Percentiles rank a stretch among this genome's conserved stretches.
Conservation (phyloP, 768 basidiomycete species). For the Pleurotus pulmonarius region DNA sequence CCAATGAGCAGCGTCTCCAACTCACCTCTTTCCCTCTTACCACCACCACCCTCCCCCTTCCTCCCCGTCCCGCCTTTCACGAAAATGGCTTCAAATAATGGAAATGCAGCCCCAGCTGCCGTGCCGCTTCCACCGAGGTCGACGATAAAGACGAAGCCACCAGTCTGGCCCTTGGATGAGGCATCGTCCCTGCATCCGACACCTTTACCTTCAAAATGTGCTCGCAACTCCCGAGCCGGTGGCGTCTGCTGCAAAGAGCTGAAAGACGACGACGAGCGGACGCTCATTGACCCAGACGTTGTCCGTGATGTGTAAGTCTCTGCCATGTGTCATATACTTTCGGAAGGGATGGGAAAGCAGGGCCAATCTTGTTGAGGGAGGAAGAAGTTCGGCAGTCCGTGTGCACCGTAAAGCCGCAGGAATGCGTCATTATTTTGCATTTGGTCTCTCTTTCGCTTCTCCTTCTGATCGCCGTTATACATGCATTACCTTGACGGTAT, state of each 20-base stretch:
- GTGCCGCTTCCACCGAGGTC: conserved; percentile 5
- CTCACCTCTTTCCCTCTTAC: conserved; percentile 1
- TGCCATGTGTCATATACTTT: neutral
- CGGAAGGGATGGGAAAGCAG: neutral
- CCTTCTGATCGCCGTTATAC: neutral
- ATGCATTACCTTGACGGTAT: too few relatives aligned
- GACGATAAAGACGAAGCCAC: conserved; percentile 33
- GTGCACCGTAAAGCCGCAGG: neutral
- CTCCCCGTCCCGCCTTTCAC: neutral
- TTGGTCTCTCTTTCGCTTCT: neutral
- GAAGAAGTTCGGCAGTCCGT: neutral
- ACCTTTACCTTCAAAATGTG: conserved; percentile 57
- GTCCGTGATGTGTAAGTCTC: conserved; percentile 77
- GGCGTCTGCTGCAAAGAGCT: conserved; percentile 90
- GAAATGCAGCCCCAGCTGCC: neutral
- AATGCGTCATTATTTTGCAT: too few relatives aligned
- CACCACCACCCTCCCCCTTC: neutral
- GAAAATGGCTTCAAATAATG: neutral
- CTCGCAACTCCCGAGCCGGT: conserved; percentile 44
- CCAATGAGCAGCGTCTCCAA: too few relatives aligned
- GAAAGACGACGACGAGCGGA: conserved; percentile 73
- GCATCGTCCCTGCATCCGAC: conserved; percentile 32
- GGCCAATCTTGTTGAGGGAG: neutral
- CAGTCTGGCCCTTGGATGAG: conserved; percentile 63
- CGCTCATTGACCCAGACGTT: conserved; percentile 81